A percentile compares a stretch with the other conserved stretches of the same genome.
These are phyloP conservation scores for Mucor piriformis DNA, from an alignment of 371 early-diverging fungal species.

Conservation along the genomic window DNA sequence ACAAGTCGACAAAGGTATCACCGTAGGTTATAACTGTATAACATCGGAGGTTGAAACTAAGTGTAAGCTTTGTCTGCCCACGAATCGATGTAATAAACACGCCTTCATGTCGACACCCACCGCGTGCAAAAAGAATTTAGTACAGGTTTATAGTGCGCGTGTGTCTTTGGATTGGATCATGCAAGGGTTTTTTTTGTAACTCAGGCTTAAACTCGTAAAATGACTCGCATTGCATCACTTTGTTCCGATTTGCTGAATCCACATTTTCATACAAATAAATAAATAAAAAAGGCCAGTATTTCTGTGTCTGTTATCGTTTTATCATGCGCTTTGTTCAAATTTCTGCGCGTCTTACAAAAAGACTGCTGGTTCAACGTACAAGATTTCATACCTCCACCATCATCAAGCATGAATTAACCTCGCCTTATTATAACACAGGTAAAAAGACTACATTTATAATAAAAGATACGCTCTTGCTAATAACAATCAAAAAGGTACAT, in stretches of 20 bases:
- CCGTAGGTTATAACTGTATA: neutral
- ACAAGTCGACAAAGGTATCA: neutral
- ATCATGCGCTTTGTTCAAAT: neutral
- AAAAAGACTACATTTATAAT: too few species aligned
- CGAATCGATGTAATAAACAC: constrained; percentile 4
- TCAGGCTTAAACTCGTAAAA: neutral
- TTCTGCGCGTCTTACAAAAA: neutral
- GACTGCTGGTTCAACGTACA: too few species aligned
- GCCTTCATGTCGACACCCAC: constrained; percentile 1
- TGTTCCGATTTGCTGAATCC: constrained; percentile 12
- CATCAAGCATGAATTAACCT: constrained; percentile 1
- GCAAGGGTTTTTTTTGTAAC: neutral
- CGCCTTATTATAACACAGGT: constrained; percentile 23
- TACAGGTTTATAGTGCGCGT: constrained; percentile 3
- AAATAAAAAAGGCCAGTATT: neutral
- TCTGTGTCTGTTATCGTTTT: neutral
- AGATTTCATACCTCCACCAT: constrained; percentile 13
- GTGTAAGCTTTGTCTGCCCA: neutral
- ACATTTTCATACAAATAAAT: neutral
- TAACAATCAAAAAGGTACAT: constrained; percentile 40
- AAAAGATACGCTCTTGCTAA: neutral
- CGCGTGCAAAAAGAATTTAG: neutral
- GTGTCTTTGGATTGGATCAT: constrained; percentile 16
- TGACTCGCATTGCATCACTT: constrained; percentile 12
- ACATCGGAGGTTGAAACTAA: neutral